Percentiles rank a stretch among this genome's conserved stretches.
These are phyloP conservation scores for Thielaviopsis euricoi DNA, from an alignment of 2,329 filamentous ascomycete genomes.

Conservation along the genomic window DNA sequence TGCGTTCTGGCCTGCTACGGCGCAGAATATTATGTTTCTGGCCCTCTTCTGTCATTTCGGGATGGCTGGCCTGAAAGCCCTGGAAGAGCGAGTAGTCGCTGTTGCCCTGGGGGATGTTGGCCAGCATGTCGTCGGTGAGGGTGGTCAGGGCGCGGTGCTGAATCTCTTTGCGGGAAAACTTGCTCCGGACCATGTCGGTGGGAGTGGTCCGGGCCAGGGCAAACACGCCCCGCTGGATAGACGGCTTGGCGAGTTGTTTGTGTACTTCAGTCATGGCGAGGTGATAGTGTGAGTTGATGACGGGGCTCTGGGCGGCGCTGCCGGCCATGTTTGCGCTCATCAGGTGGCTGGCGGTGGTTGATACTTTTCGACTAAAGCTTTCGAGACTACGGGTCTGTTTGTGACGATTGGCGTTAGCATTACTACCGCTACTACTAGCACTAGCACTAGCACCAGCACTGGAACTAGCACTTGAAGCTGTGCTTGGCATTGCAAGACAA, in stretches of 20 bases:
- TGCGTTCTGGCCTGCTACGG: conserved; percentile 43
- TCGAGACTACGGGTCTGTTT: conserved; percentile 69
- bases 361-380: conserved; percentile 87
- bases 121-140: conserved; percentile 76
- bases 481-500: neutral
- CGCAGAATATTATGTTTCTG: conserved; percentile 41
- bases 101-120: conserved; percentile 65
- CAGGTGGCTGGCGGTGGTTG: conserved; percentile 78
- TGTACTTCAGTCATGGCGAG: conserved; percentile 78
- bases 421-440: neutral
- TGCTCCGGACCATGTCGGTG: conserved; percentile 84
- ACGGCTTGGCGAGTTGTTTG: conserved; percentile 70
- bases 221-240: conserved; percentile 77
- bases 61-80: conserved; percentile 83
- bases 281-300: conserved; percentile 46
- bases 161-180: conserved; percentile 79
- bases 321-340: conserved; percentile 43
- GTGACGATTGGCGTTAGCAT: conserved; percentile 1
- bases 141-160: conserved; percentile 82
- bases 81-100: conserved; percentile 91
- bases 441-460: neutral
- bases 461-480: neutral
- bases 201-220: conserved; percentile 80
- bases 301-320: conserved; percentile 29
- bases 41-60: conserved; percentile 50